Percentiles rank a stretch among this genome's conserved stretches.
Conservation (phyloP, 139 green algal species). For the Micromonas commoda region DNA sequence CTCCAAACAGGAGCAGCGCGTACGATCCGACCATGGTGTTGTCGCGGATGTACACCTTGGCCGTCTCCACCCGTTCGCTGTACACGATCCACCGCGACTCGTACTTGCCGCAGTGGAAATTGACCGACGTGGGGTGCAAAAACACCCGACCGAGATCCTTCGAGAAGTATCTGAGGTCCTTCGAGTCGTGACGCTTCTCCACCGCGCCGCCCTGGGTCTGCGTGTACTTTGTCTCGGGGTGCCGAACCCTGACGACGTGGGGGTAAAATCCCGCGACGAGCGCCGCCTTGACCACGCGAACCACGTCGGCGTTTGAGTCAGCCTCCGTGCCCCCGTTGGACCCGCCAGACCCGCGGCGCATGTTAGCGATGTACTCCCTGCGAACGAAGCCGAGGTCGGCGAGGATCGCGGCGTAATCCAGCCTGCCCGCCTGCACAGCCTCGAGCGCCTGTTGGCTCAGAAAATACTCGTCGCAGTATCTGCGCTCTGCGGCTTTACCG, state of each 20-base stretch:
- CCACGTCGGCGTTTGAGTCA: neutral
- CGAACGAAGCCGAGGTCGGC: conserved; percentile 10
- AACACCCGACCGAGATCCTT: conserved; percentile 70
- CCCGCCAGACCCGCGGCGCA: neutral
- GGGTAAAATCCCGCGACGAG: conserved; percentile 81
- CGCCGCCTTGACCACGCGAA: conserved; percentile 5
- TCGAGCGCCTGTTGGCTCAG: conserved; percentile 20
- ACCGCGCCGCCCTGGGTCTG: conserved; percentile 47
- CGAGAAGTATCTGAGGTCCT: conserved; percentile 66
- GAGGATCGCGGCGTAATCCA: conserved; percentile 18
- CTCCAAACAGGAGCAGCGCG: conserved; percentile 47
- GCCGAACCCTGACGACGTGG: conserved; percentile 77
- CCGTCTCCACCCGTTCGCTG: conserved; percentile 44
- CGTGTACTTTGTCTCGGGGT: conserved; percentile 37
- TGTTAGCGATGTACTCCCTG: neutral
- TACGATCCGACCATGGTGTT: conserved; percentile 45
- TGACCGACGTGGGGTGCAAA: conserved; percentile 79
- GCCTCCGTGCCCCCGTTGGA: neutral
- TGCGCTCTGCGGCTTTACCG: neutral
- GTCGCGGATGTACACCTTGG: conserved; percentile 26
- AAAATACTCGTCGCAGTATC: neutral
- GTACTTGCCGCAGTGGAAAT: conserved; percentile 66
- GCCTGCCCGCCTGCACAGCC: neutral
- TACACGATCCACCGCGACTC: conserved; percentile 47
- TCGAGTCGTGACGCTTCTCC: conserved; percentile 39